Percentiles rank a stretch among this genome's conserved stretches.
phyloP scores from a whole-genome alignment of 1,139 yeast genomes.

The Geotrichum aggregatum region DNA sequence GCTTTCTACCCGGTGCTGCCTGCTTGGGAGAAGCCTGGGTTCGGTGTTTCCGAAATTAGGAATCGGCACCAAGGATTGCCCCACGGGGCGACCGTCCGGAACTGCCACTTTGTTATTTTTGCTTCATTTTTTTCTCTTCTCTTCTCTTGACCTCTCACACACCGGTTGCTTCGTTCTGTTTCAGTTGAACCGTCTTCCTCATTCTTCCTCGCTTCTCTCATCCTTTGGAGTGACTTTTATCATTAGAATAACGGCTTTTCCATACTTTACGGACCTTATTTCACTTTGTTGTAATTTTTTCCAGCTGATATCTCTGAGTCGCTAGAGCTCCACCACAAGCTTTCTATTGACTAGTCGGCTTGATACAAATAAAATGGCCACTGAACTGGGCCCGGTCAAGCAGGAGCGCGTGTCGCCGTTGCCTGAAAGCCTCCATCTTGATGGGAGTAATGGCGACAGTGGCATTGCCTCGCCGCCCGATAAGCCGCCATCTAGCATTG shows the following conservation, averaged over 20 bases:
- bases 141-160: neutral
- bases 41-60: slow-evolving; percentile 7
- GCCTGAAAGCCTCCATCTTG: neutral
- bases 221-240: neutral
- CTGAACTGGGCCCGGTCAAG: neutral
- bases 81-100: slow-evolving; percentile 16
- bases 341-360: neutral
- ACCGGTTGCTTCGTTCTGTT: neutral
- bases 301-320: too few relatives aligned
- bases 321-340: neutral
- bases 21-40: neutral
- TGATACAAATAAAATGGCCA: neutral
- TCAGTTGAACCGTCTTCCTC: neutral
- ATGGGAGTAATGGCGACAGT: neutral
- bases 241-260: neutral
- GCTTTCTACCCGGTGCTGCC: slow-evolving; percentile 6
- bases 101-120: slow-evolving; percentile 1
- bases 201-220: neutral
- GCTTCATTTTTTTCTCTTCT: slow-evolving; percentile 2
- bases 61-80: slow-evolving; percentile 4
- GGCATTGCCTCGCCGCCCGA: neutral
- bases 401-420: slow-evolving; percentile 7
- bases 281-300: neutral
- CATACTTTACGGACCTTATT: neutral
- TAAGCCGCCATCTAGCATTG: neutral